A percentile compares a stretch with the other conserved stretches of the same genome.
Conservation (phyloP, 768 basidiomycete species). For the Collybia sordida region DNA sequence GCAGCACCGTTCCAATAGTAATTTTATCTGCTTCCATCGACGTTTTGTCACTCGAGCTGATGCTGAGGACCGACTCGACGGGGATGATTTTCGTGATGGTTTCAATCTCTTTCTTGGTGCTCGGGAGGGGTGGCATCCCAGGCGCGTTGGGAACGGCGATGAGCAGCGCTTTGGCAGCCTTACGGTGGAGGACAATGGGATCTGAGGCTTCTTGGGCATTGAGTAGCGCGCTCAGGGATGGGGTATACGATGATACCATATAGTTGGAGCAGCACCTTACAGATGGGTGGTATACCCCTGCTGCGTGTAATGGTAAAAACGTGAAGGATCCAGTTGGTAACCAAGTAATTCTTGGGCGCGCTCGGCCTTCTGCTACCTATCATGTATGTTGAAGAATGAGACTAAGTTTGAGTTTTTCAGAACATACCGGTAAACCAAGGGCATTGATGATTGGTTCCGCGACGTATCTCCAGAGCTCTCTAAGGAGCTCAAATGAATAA, state of each 20-base stretch:
- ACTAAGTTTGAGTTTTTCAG: neutral
- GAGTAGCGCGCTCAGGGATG: constrained; percentile 16
- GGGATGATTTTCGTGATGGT: constrained; percentile 1
- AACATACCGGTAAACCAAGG: constrained; percentile 2
- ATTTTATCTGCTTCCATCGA: constrained; percentile 5
- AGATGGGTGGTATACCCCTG: constrained; percentile 13
- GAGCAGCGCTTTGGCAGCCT: neutral
- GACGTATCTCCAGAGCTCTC: constrained; percentile 18
- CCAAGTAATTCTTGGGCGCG: constrained; percentile 13
- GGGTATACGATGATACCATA: constrained; percentile 21
- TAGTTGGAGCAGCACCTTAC: constrained; percentile 10
- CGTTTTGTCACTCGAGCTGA: neutral
- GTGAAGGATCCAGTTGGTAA: constrained; percentile 17
- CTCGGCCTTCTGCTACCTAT: neutral
- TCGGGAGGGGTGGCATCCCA: neutral
- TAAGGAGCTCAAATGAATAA: constrained; percentile 3
- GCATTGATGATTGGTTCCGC: constrained; percentile 20
- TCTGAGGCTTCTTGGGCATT: neutral
- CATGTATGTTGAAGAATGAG: neutral
- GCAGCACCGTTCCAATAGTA: constrained; percentile 10
- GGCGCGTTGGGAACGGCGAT: neutral
- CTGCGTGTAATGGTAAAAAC: constrained; percentile 21
- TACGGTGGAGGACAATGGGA: neutral
- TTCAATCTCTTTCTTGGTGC: neutral
- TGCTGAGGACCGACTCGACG: too few relatives aligned